Conservation (phyloP, 768 basidiomycete species). For the Amylocystis lapponica region DNA sequence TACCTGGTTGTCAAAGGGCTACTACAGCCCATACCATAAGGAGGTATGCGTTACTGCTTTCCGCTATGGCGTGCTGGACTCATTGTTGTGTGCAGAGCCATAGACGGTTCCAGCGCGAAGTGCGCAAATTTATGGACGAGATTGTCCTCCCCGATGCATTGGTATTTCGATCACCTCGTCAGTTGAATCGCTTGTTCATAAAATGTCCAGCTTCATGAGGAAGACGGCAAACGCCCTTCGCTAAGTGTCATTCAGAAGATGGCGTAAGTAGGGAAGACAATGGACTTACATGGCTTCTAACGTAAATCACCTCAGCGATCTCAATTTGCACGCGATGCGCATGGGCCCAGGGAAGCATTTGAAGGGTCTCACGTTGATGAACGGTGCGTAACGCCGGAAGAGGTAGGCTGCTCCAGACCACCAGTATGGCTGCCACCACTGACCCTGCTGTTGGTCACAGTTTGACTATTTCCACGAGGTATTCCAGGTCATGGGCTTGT, state of each 20-base stretch:
- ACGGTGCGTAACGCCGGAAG: conserved; percentile 73
- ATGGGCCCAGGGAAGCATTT: conserved; percentile 89
- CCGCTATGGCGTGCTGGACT: not conserved
- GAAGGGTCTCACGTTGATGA: conserved; percentile 70
- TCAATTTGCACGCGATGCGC: conserved; percentile 83
- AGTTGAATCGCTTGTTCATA: too few relatives aligned
- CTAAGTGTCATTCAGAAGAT: conserved; percentile 74
- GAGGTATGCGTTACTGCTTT: conserved; percentile 39
- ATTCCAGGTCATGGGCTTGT: not conserved
- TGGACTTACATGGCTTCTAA: not conserved
- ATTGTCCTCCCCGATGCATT: conserved; percentile 46
- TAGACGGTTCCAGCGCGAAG: conserved; percentile 49
- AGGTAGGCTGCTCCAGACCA: conserved; percentile 37
- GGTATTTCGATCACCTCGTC: too few relatives aligned
- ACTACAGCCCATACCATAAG: conserved; percentile 71
- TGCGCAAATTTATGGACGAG: conserved; percentile 65
- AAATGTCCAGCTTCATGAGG: too few relatives aligned
- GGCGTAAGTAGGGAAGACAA: conserved; percentile 43
- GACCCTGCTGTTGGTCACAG: conserved; percentile 15
- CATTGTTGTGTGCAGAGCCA: conserved; percentile 42
- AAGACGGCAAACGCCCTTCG: conserved; percentile 84
- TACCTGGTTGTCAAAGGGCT: conserved; percentile 69
- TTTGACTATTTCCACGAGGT: conserved; percentile 90
- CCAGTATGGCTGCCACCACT: not conserved
- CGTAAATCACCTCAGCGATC: conserved; percentile 35